A percentile compares a stretch with the other conserved stretches of the same genome.
phyloP scores from a whole-genome alignment of 2,329 filamentous ascomycete genomes.

The Talaromyces sp. region DNA sequence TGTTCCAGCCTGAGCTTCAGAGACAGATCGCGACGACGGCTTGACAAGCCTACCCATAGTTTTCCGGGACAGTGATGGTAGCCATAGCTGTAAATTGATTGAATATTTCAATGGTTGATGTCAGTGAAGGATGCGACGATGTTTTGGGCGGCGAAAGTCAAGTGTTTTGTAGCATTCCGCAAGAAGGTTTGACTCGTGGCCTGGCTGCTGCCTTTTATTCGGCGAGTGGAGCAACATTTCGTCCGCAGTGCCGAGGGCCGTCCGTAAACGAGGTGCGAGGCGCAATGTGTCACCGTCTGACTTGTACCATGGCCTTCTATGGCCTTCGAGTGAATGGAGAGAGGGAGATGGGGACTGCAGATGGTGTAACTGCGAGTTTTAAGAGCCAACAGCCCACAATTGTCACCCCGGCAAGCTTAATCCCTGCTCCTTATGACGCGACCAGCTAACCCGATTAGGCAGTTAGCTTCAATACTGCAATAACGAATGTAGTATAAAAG shows the following conservation, averaged over 20 bases:
- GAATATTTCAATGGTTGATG: background rate
- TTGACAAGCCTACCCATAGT: slow-evolving; percentile 42
- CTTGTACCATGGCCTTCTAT: background rate
- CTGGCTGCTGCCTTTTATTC: background rate
- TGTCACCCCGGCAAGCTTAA: background rate
- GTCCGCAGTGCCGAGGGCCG: background rate
- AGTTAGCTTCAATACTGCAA: background rate
- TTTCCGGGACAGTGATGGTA: slow-evolving; percentile 40
- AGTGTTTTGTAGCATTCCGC: background rate
- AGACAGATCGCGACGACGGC: background rate
- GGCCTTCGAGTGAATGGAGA: background rate
- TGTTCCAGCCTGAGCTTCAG: no score
- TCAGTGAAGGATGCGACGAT: background rate
- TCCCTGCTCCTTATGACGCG: background rate
- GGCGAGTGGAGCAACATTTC: background rate
- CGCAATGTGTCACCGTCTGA: background rate
- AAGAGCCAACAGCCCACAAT: background rate
- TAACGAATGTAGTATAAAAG: background rate
- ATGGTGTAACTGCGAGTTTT: background rate
- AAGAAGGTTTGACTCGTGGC: background rate
- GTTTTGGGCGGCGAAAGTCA: background rate
- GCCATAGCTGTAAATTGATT: slow-evolving; percentile 25
- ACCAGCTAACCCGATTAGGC: background rate
- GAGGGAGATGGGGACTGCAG: background rate
- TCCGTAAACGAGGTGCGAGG: background rate